Percentiles rank a stretch among this genome's conserved stretches.
phyloP scores from a whole-genome alignment of 805 yeast species.

The Nakazawaea anatomiae region DNA sequence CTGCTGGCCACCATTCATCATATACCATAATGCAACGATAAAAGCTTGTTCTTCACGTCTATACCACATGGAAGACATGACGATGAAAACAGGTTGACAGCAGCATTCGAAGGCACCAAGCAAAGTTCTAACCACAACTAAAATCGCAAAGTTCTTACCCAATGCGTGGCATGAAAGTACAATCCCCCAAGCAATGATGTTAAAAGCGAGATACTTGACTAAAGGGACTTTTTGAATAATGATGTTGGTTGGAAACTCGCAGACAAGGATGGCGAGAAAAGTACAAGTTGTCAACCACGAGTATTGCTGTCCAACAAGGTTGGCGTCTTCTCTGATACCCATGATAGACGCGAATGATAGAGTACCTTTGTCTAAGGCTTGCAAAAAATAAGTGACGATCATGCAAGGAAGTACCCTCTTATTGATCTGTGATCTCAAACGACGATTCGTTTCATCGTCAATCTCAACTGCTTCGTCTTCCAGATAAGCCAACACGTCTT shows the following conservation, averaged over 20 bases:
- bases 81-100: constrained; percentile 1
- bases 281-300: constrained; percentile 14
- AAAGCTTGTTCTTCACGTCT: constrained; percentile 44
- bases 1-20: constrained; percentile 19
- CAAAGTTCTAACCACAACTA: constrained; percentile 31
- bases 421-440: constrained; percentile 36
- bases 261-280: constrained; percentile 5
- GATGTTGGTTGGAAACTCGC: constrained; percentile 6
- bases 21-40: constrained; percentile 51
- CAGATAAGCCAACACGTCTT: background rate
- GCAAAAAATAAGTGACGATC: constrained; percentile 3
- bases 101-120: background rate
- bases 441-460: constrained; percentile 19
- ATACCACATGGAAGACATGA: constrained; percentile 58
- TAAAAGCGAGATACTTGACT: constrained; percentile 16
- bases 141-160: constrained; percentile 31
- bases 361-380: constrained; percentile 8
- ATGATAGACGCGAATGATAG: constrained; percentile 21
- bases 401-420: constrained; percentile 30
- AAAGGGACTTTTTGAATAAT: constrained; percentile 14
- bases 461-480: constrained; percentile 10
- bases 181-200: constrained; percentile 39
- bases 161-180: constrained; percentile 36
- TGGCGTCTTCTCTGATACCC: constrained; percentile 27
- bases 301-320: constrained; percentile 23